Evolutionary conservation across 306 rosid genomes (phyloP).

Genomic region (Abrus precatorius): DNA sequence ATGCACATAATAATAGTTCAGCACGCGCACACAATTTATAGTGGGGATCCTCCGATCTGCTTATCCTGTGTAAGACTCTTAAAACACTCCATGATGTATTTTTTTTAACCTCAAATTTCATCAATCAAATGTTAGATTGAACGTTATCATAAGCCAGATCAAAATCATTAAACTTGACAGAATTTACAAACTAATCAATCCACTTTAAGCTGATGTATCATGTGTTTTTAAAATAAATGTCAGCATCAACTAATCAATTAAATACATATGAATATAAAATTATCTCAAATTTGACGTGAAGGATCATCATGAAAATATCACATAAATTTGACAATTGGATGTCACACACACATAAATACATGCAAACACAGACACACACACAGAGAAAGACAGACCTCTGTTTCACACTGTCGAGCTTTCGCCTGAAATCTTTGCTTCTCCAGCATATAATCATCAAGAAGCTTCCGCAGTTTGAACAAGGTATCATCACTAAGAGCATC

Average conservation of each 20-base stretch:
- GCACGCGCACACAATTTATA: not conserved
- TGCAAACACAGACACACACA: not conserved
- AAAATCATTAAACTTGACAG: not conserved
- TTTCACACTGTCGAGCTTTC: conserved; percentile 74
- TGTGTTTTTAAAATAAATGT: not conserved
- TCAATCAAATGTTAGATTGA: conserved; percentile 25
- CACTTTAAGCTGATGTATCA: not conserved
- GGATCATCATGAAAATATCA: not conserved
- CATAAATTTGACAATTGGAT: not conserved
- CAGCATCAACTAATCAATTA: not conserved
- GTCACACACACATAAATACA: not conserved
- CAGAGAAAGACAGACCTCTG: conserved; percentile 67
- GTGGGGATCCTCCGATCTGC: not conserved
- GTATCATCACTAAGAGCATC: conserved; percentile 83
- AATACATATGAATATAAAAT: not conserved
- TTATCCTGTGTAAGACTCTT: not conserved
- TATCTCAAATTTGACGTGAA: not conserved
- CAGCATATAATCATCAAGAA: conserved; percentile 71
- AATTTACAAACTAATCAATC: not conserved
- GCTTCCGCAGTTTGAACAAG: conserved; percentile 74
- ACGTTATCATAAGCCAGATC: not conserved
- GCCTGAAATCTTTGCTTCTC: conserved; percentile 68
- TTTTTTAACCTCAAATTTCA: conserved; percentile 19
- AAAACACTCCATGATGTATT: conserved; percentile 3
- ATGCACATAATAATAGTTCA: conserved; percentile 6